Evolutionary conservation across 2,329 filamentous ascomycete genomes (phyloP), one percentile per base, ranked within the genome.

Genomic region (Fusarium anguioides): DNA sequence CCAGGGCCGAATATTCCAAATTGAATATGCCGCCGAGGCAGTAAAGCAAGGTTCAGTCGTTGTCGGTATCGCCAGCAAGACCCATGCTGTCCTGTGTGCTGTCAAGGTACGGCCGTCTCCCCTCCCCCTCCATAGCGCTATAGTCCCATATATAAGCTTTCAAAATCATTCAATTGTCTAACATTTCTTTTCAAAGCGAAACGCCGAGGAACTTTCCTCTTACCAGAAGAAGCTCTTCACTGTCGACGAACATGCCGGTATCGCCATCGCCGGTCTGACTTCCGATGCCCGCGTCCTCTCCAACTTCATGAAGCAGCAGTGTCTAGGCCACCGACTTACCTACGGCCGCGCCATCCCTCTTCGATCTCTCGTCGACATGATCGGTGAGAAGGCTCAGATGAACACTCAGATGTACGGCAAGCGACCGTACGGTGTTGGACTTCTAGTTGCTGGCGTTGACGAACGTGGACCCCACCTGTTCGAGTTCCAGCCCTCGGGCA

Each of bases 271-370:
- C 72, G 96, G 96, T 74, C 92, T 99, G 66, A 96, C 96, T 71
- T 97, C 95, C 60, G 96, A 99, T 81, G 96, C 95, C 77, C 96
- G 96, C 76, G 96, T 99, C 74, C 94, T 99, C 74, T 97, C 94
- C 86, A 99, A 99, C 88, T 99, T 97, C 86, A 98, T 99, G 95
- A 98, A 97, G 86, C 94, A 97, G 83, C 96, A 98, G 83, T 97
- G 93, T 68, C 93, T 99, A 75, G 92, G 93, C 75, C 95, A 96
- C 75, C 94, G 95, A 80, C 90, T 99, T 74, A 97, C 94, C 58
- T 98, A 97, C 84, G 95, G 93, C 81, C 94, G 96, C 71, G 89
- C 94, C 71, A 96, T 99, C 78, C 93, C 94, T 29, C 85, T 98
- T 77, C 91, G 93, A 76, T 91, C 92, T 66, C 93, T 98, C 74